Conservation (phyloP, 139 green algal species). For the Cymbomonas tetramitiformis region DNA sequence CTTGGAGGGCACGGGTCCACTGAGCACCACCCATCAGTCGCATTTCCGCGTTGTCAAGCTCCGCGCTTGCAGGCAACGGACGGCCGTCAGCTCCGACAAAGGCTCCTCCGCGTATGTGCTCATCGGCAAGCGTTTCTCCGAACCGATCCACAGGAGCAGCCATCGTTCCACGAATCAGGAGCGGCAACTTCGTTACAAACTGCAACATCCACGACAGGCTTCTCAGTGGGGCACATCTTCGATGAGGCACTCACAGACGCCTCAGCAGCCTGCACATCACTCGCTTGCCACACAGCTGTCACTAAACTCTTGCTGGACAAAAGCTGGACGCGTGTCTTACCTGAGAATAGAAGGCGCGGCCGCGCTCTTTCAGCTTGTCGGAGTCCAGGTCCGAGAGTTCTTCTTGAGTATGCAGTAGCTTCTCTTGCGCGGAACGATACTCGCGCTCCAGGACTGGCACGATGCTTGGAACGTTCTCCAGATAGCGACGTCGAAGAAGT, state of each 20-base stretch:
- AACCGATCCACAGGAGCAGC: constrained; percentile 34
- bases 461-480: constrained; percentile 78
- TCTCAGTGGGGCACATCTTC: no score
- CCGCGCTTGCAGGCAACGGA: constrained; percentile 24
- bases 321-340: neutral
- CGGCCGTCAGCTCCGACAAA: constrained; percentile 54
- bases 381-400: constrained; percentile 27
- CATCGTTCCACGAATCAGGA: constrained; percentile 60
- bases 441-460: constrained; percentile 79
- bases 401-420: constrained; percentile 12
- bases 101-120: constrained; percentile 68
- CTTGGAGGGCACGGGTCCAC: constrained; percentile 81
- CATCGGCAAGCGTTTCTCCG: constrained; percentile 77
- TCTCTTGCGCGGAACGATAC: constrained; percentile 40
- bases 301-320: no score
- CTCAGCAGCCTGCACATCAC: no score
- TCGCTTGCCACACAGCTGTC: no score
- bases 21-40: constrained; percentile 84
- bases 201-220: no score
- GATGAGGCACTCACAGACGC: no score
- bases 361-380: constrained; percentile 26
- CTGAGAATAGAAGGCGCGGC: constrained; percentile 18
- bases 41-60: constrained; percentile 65
- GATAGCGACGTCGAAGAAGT: constrained; percentile 74
- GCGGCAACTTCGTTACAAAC: constrained; percentile 36